Percentiles rank a stretch among this genome's conserved stretches.
Conservation (phyloP, 257 asterid species). For the Anisodus acutangulus region DNA sequence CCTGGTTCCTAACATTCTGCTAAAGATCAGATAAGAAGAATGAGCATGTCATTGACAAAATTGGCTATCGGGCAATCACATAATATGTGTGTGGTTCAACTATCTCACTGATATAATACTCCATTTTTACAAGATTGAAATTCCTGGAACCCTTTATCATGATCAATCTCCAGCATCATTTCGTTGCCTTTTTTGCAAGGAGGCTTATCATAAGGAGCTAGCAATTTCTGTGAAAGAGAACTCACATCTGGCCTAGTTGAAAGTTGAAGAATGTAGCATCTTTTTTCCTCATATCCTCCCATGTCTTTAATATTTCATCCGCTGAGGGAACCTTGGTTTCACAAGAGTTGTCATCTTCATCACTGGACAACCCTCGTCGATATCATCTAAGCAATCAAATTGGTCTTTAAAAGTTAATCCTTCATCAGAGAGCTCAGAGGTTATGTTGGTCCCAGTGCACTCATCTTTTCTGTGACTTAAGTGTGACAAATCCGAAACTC, state of each 20-base stretch:
- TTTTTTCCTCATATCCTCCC: conserved; percentile 60
- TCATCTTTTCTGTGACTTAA: neutral
- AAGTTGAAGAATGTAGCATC: conserved; percentile 32
- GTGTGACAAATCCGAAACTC: conserved; percentile 29
- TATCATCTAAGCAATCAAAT: conserved; percentile 38
- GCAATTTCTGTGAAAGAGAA: neutral
- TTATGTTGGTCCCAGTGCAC: neutral
- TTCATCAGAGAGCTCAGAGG: conserved; percentile 34
- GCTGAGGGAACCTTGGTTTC: conserved; percentile 65
- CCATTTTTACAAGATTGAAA: neutral
- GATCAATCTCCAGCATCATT: neutral
- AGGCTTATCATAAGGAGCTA: neutral
- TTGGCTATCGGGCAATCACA: neutral
- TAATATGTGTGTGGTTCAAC: neutral
- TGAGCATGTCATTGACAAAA: too few relatives aligned
- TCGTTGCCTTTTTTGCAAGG: neutral
- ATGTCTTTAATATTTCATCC: conserved; percentile 62
- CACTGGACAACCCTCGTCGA: conserved; percentile 42
- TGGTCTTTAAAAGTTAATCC: conserved; percentile 35
- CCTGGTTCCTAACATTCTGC: too few relatives aligned
- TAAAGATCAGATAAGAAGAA: too few relatives aligned
- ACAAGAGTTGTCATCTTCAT: conserved; percentile 41
- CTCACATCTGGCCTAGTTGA: conserved; percentile 30
- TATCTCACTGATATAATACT: neutral
- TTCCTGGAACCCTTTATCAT: neutral